A percentile compares a stretch with the other conserved stretches of the same genome.
Evolutionary conservation across 2,329 filamentous ascomycete species (phyloP).

Genomic region (Balansia obtecta): DNA sequence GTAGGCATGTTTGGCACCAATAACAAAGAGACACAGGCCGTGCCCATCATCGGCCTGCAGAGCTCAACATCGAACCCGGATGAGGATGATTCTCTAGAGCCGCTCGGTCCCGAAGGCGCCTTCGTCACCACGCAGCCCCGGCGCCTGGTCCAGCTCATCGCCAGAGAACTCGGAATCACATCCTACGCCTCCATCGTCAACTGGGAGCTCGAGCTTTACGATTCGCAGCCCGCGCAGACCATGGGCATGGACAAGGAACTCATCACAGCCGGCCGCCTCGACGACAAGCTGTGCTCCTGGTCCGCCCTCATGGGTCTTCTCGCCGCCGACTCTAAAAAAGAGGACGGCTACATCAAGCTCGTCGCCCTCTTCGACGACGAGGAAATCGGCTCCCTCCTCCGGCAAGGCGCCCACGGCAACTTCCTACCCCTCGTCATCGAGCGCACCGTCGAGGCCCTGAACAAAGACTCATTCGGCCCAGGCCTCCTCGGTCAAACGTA

Average conservation of each 20-base stretch:
- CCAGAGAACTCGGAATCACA: conserved; percentile 58
- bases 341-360: conserved; percentile 67
- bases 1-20: conserved; percentile 52
- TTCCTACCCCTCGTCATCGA: conserved; percentile 74
- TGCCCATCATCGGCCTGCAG: conserved; percentile 86
- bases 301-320: conserved; percentile 76
- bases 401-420: conserved; percentile 82
- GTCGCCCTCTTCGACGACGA: conserved; percentile 95
- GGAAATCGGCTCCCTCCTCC: conserved; percentile 83
- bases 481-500: conserved; percentile 68
- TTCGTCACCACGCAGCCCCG: conserved; percentile 80
- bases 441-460: conserved; percentile 61
- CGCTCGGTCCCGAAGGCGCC: conserved; percentile 50
- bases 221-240: conserved; percentile 72
- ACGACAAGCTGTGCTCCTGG: conserved; percentile 97
- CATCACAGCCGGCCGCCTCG: conserved; percentile 88
- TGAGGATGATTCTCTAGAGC: conserved; percentile 22
- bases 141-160: conserved; percentile 72
- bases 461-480: conserved; percentile 40
- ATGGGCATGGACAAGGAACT: conserved; percentile 84
- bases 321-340: conserved; percentile 41
- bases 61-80: conserved; percentile 48
- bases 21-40: conserved; percentile 87
- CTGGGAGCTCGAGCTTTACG: conserved; percentile 95
- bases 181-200: conserved; percentile 70